A percentile compares a stretch with the other conserved stretches of the same genome.
Evolutionary conservation across 2,329 filamentous ascomycete genomes (phyloP).

Genomic region (Trichoderma sp.): DNA sequence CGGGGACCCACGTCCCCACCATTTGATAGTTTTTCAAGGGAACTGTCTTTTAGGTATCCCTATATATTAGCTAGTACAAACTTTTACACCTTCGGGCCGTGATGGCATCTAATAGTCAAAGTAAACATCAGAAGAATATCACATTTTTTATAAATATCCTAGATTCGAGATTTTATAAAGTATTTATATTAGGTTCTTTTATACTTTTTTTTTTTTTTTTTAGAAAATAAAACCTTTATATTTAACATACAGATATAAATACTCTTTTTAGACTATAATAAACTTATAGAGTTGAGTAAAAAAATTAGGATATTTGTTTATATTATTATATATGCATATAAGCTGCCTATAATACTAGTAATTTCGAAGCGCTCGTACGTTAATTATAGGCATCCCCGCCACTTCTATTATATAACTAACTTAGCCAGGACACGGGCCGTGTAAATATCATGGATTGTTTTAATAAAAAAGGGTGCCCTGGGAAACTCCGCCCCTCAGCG

Average conservation of each 20-base stretch:
- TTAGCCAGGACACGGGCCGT: background rate
- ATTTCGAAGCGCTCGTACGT: background rate
- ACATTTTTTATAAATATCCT: background rate
- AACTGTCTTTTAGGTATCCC: no score
- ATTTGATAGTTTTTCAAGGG: background rate
- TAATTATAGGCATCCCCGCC: background rate
- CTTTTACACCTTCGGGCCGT: no score
- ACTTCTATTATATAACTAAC: background rate
- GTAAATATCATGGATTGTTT: background rate
- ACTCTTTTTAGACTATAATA: background rate
- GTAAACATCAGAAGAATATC: no score
- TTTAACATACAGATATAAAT: background rate
- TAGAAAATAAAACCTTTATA: background rate
- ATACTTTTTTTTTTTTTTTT: background rate
- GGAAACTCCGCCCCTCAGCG: background rate
- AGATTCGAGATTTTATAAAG: background rate
- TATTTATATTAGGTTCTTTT: background rate
- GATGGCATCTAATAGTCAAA: no score
- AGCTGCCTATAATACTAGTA: background rate
- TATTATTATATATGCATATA: background rate
- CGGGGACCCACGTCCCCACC: background rate
- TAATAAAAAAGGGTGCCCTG: background rate
- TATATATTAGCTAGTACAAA: no score
- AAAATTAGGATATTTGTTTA: background rate
- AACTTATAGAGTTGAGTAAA: background rate